A percentile compares a stretch with the other conserved stretches of the same genome.
Evolutionary conservation across 371 early-diverging fungal species (phyloP).

Genomic region (Rhizopus arrhizus): DNA sequence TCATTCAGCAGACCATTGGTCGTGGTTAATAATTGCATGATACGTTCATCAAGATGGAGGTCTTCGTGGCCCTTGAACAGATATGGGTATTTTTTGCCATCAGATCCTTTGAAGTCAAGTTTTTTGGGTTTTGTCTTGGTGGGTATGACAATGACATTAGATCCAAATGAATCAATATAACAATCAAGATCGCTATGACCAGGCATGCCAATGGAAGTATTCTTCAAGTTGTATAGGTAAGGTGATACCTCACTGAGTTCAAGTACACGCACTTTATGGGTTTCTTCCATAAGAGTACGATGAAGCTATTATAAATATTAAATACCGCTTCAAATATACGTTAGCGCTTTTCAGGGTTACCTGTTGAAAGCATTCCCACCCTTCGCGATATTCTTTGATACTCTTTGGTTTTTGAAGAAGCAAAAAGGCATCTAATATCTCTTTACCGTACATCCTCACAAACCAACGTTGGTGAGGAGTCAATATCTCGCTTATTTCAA

Average conservation of each 20-base stretch:
- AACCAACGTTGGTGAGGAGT: conserved; percentile 78
- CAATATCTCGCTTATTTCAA: conserved; percentile 3
- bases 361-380: conserved; percentile 63
- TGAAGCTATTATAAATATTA: conserved; percentile 31
- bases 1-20: conserved; percentile 71
- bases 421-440: conserved; percentile 54
- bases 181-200: conserved; percentile 42
- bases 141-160: conserved; percentile 66
- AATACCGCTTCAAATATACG: neutral
- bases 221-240: conserved; percentile 52
- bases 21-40: conserved; percentile 81
- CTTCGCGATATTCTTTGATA: conserved; percentile 55
- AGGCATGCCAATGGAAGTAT: conserved; percentile 69
- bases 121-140: conserved; percentile 93
- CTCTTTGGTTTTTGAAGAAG: conserved; percentile 55
- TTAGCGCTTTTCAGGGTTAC: conserved; percentile 63
- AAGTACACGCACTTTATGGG: conserved; percentile 59
- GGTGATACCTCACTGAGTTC: conserved; percentile 68
- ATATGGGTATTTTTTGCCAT: conserved; percentile 79
- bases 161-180: conserved; percentile 63
- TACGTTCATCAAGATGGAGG: conserved; percentile 88
- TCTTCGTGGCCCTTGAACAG: conserved; percentile 92
- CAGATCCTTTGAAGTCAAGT: conserved; percentile 68
- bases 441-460: conserved; percentile 51
- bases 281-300: conserved; percentile 59